phyloP scores from a whole-genome alignment of 2,329 filamentous ascomycete genomes.

The Exophiala sideris region DNA sequence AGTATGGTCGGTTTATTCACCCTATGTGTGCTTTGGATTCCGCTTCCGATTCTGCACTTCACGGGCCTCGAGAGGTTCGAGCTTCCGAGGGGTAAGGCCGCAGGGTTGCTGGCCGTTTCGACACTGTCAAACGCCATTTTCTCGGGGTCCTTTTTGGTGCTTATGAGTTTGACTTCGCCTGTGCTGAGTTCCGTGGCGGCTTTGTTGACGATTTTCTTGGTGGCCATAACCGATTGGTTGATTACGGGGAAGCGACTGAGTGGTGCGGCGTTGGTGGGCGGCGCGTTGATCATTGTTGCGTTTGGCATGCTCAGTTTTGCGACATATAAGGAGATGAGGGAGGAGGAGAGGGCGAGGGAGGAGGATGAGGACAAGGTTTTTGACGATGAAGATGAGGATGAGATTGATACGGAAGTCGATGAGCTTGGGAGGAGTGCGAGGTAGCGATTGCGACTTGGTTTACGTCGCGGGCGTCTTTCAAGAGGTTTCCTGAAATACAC shows the following conservation, averaged over 20 bases:
- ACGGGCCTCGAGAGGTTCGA: constrained; percentile 78
- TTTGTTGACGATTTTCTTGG: constrained; percentile 92
- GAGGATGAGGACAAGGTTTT: constrained; percentile 42
- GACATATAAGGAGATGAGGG: constrained; percentile 88
- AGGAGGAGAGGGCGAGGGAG: constrained; percentile 65
- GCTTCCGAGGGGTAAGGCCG: constrained; percentile 72
- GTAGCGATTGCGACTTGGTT: neutral
- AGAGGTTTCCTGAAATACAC: too few relatives aligned
- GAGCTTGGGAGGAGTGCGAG: neutral
- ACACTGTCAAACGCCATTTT: constrained; percentile 87
- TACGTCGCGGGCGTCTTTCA: too few relatives aligned
- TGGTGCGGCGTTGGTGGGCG: constrained; percentile 73
- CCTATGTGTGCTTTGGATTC: constrained; percentile 83
- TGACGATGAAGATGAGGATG: constrained; percentile 34
- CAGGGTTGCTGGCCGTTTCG: constrained; percentile 74
- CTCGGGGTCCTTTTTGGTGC: constrained; percentile 84
- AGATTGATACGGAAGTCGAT: constrained; percentile 1
- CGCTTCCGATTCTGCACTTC: constrained; percentile 77
- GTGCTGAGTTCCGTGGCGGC: constrained; percentile 91
- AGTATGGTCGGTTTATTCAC: constrained; percentile 85
- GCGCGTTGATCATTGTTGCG: constrained; percentile 78
- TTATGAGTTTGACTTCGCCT: constrained; percentile 89
- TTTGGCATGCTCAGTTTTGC: constrained; percentile 87
- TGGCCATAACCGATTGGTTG: constrained; percentile 86
- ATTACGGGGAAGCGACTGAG: constrained; percentile 74